Conservation (phyloP, 306 rosid species). For the Vigna trinervia region DNA sequence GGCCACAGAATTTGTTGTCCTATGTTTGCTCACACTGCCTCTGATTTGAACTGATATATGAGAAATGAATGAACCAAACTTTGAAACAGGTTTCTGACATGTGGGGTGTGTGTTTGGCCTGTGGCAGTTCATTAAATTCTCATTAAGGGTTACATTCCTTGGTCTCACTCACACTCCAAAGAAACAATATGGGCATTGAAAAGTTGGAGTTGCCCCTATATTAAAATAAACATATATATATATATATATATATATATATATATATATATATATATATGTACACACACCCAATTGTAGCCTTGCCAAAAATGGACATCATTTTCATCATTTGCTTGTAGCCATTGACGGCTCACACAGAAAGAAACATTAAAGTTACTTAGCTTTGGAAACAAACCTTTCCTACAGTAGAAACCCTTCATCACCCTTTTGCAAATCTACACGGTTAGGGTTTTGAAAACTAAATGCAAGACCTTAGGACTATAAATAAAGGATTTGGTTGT, state of each 20-base stretch:
- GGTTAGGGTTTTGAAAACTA: slow-evolving; percentile 28
- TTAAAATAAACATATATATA: too few species aligned
- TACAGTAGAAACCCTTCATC: slow-evolving; percentile 25
- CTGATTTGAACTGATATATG: slow-evolving; percentile 48
- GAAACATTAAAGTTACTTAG: slow-evolving; percentile 34
- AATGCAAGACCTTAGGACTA: slow-evolving; percentile 3
- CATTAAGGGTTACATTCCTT: slow-evolving; percentile 45
- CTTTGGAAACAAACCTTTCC: slow-evolving; percentile 31
- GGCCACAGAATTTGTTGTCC: slow-evolving; percentile 34
- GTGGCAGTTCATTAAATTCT: slow-evolving; percentile 50
- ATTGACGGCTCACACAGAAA: slow-evolving; percentile 34
- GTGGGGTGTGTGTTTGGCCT: slow-evolving; percentile 60
- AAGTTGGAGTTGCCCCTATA: slow-evolving; percentile 38
- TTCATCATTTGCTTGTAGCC: slow-evolving; percentile 37
- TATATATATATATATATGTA: not conserved
- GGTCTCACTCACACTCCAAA: slow-evolving; percentile 47
- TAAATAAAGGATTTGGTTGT: slow-evolving; percentile 40
- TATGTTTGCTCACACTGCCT: slow-evolving; percentile 43
- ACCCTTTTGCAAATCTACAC: slow-evolving; percentile 9
- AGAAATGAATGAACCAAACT: slow-evolving; percentile 55
- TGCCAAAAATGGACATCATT: slow-evolving; percentile 30
- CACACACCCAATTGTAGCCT: slow-evolving; percentile 39
- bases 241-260: too few species aligned
- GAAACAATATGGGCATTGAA: slow-evolving; percentile 48
- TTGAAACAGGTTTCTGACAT: slow-evolving; percentile 47